These are phyloP conservation scores for Aspergillus fijiensis DNA, from an alignment of 2,329 filamentous ascomycete genomes.

Conservation along the genomic window DNA sequence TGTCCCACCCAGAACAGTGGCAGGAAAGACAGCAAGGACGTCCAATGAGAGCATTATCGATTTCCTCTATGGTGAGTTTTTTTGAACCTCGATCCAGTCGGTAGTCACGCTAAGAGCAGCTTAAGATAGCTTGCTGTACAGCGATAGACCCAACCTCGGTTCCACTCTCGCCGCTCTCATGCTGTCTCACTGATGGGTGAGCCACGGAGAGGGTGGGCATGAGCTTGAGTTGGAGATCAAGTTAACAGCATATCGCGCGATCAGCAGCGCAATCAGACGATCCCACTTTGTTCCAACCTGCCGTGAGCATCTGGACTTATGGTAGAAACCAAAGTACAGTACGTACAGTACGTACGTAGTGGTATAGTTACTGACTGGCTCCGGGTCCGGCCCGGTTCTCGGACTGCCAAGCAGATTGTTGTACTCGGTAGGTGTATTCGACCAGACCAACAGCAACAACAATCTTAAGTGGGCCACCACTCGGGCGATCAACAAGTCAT, in stretches of 20 bases:
- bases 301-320: background rate
- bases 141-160: background rate
- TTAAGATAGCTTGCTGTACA: background rate
- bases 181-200: background rate
- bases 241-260: conserved; percentile 2
- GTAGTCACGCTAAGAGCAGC: background rate
- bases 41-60: background rate
- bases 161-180: background rate
- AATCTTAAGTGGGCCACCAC: conserved; percentile 1
- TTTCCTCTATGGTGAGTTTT: background rate
- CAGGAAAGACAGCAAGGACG: conserved; percentile 2
- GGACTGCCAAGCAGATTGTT: background rate
- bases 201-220: background rate
- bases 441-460: background rate
- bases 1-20: background rate
- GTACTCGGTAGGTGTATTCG: background rate
- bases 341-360: background rate
- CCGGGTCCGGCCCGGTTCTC: conserved; percentile 5
- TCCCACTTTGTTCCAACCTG: background rate
- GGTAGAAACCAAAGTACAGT: background rate
- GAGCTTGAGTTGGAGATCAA: background rate
- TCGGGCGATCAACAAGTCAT: conserved; percentile 1
- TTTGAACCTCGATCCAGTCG: background rate
- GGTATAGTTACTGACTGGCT: background rate
- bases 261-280: background rate